Percentiles rank a stretch among this genome's conserved stretches.
Evolutionary conservation across 2,329 filamentous ascomycete species (phyloP).

Genomic region (Verticillium longisporum): DNA sequence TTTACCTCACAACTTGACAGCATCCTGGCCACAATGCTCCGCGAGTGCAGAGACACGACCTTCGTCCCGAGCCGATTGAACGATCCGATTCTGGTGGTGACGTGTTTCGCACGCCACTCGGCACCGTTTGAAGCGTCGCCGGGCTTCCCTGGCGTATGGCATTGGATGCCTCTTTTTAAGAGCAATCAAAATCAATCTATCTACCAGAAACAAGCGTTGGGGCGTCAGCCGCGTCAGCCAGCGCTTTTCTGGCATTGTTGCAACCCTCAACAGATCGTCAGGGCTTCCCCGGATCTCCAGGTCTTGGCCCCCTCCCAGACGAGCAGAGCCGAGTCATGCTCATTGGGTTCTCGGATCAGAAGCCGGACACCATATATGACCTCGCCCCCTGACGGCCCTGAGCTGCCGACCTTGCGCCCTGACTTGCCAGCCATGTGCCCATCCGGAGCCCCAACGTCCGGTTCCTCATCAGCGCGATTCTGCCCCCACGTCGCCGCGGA

Average conservation of each 20-base stretch:
- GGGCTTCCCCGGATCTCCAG: not conserved
- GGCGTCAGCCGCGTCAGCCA: not conserved
- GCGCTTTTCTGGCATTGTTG: not conserved
- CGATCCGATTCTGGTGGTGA: too few relatives aligned
- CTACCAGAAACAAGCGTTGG: not conserved
- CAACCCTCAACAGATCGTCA: not conserved
- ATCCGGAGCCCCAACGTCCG: conserved; percentile 1
- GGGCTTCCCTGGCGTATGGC: too few relatives aligned
- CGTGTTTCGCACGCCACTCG: too few relatives aligned
- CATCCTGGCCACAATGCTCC: too few relatives aligned
- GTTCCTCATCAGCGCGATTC: not conserved
- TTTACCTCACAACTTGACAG: too few relatives aligned
- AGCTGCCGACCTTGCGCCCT: not conserved
- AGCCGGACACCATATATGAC: not conserved
- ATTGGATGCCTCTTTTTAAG: too few relatives aligned
- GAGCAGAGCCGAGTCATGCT: not conserved
- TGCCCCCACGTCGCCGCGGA: not conserved
- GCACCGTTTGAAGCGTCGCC: too few relatives aligned
- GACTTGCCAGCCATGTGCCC: not conserved
- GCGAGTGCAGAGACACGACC: too few relatives aligned
- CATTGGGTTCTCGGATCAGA: not conserved
- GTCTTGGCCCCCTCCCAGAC: not conserved
- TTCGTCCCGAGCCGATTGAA: too few relatives aligned
- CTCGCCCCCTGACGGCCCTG: not conserved
- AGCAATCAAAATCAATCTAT: not conserved